Percentiles rank a stretch among this genome's conserved stretches.
These are phyloP conservation scores for Ascoidea asiatica DNA, from an alignment of 805 yeast species.

Conservation along the genomic window DNA sequence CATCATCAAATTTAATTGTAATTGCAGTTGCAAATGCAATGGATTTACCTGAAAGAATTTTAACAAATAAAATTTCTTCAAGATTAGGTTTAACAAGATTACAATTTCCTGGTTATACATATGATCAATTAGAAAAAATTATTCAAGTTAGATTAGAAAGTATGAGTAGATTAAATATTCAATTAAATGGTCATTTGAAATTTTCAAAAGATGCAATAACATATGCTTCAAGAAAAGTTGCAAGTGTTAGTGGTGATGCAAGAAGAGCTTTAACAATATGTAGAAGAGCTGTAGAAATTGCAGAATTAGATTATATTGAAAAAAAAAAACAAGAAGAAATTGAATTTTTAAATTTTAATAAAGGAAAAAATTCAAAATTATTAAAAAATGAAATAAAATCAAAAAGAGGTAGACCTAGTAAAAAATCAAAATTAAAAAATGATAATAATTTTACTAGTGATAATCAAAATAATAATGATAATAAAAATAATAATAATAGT, in stretches of 20 bases:
- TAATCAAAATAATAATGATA: constrained; percentile 13
- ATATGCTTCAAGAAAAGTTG: constrained; percentile 87
- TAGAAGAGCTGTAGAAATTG: constrained; percentile 79
- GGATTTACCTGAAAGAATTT: constrained; percentile 86
- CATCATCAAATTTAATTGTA: constrained; percentile 67
- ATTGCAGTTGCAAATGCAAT: constrained; percentile 93
- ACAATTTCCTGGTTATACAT: constrained; percentile 81
- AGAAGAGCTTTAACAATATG: constrained; percentile 83
- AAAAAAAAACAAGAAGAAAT: constrained; percentile 12
- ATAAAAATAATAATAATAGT: constrained; percentile 35
- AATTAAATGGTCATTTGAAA: constrained; percentile 27
- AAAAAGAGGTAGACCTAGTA: too few species aligned
- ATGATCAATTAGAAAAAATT: constrained; percentile 61
- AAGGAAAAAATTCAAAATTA: constrained; percentile 8
- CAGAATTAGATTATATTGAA: constrained; percentile 45
- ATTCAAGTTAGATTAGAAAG: constrained; percentile 56
- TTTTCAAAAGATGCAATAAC: constrained; percentile 66
- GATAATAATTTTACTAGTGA: constrained; percentile 5
- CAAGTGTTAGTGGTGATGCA: constrained; percentile 96
- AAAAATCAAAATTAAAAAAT: neutral
- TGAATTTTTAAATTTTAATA: too few species aligned
- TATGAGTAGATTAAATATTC: constrained; percentile 22
- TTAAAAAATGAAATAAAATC: constrained; percentile 12
- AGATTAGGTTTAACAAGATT: constrained; percentile 81
- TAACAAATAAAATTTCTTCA: constrained; percentile 82